These are phyloP conservation scores for Ustilago trichophora DNA, from an alignment of 1,284 basidiomycete species.

Conservation along the genomic window DNA sequence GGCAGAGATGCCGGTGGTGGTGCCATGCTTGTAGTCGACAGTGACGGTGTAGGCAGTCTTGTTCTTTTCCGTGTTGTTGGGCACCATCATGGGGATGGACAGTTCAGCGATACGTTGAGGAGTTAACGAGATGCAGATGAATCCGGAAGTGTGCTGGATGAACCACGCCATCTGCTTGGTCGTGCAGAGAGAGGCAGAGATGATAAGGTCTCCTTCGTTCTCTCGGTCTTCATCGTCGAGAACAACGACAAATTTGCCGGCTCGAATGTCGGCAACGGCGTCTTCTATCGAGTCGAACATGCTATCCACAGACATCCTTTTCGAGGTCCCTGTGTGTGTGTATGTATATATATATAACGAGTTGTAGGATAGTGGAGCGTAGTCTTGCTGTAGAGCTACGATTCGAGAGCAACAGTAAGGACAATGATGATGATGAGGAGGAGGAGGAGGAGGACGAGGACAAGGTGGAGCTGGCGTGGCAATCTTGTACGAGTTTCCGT, in stretches of 20 bases:
- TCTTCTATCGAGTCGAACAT: constrained; percentile 60
- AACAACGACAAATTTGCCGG: constrained; percentile 63
- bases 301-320: too few species aligned
- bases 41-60: constrained; percentile 97
- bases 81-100: constrained; percentile 92
- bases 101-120: constrained; percentile 79
- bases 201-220: constrained; percentile 65
- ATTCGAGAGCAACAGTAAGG: too few species aligned
- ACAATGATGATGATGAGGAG: too few species aligned
- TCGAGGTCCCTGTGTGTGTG: too few species aligned
- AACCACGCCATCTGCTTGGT: constrained; percentile 99
- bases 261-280: constrained; percentile 48
- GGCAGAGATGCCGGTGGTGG: constrained; percentile 95
- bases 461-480: too few species aligned
- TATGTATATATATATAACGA: too few species aligned
- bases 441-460: too few species aligned
- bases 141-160: constrained; percentile 86
- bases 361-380: too few species aligned
- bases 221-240: constrained; percentile 66
- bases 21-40: constrained; percentile 89
- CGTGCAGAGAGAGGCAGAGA: constrained; percentile 70
- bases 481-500: too few species aligned
- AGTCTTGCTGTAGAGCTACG: too few species aligned
- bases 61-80: constrained; percentile 87
- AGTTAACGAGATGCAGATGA: constrained; percentile 89